These are phyloP conservation scores for Coprinellus micaceus DNA, from an alignment of 768 basidiomycete genomes.

Conservation along the genomic window DNA sequence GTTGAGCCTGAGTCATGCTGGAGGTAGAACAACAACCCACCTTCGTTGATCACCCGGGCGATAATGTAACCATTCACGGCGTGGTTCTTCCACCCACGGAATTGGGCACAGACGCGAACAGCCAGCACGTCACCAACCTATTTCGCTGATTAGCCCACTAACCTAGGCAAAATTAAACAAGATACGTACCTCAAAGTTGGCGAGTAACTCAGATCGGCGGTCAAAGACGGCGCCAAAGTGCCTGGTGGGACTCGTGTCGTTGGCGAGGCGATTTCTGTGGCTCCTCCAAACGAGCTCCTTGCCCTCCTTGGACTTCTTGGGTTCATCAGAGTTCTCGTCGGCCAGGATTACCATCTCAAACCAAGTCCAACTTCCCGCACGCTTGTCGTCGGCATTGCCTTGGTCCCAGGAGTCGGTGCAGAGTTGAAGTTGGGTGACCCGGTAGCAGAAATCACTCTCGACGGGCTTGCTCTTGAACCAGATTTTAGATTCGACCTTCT, in stretches of 20 bases:
- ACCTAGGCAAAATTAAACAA: not conserved
- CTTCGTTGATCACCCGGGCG: conserved; percentile 2
- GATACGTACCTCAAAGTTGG: conserved; percentile 14
- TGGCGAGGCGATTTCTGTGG: conserved; percentile 17
- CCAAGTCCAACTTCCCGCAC: conserved; percentile 7
- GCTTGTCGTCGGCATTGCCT: not conserved
- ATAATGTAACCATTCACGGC: not conserved
- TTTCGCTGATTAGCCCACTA: not conserved
- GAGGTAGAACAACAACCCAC: not conserved
- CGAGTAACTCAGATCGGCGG: conserved; percentile 17
- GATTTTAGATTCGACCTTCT: not conserved
- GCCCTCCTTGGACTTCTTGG: conserved; percentile 13
- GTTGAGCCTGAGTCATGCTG: not conserved
- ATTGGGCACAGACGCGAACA: conserved; percentile 8
- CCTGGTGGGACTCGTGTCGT: conserved; percentile 5
- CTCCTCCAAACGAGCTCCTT: conserved; percentile 17
- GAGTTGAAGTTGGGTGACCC: conserved; percentile 4
- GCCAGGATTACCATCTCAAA: conserved; percentile 7
- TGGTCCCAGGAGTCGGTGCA: conserved; percentile 4
- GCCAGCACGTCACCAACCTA: conserved; percentile 6
- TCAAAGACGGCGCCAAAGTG: conserved; percentile 19
- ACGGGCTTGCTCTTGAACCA: conserved; percentile 10
- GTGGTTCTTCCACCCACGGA: conserved; percentile 2
- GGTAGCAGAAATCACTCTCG: conserved; percentile 6
- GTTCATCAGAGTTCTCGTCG: not conserved